Evolutionary conservation across 305 asterid species (phyloP).

Genomic region (Solanum hybrid): DNA sequence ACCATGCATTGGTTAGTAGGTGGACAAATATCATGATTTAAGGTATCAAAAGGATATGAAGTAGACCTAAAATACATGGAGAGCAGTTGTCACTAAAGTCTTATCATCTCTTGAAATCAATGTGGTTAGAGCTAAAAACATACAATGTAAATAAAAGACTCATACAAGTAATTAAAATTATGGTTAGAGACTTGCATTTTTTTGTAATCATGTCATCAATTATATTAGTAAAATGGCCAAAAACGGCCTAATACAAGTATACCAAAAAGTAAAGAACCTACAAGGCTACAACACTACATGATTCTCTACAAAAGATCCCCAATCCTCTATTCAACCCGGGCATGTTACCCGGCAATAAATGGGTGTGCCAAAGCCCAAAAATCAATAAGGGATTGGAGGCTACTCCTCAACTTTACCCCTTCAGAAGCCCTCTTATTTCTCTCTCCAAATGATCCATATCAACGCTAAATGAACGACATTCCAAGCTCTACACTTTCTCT

Average conservation of each 20-base stretch:
- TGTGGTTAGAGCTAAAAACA: background rate
- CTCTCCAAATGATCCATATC: background rate
- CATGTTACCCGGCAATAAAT: background rate
- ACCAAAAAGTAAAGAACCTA: background rate
- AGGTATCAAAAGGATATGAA: background rate
- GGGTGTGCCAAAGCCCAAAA: background rate
- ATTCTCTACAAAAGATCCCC: background rate
- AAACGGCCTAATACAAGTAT: background rate
- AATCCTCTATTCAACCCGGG: background rate
- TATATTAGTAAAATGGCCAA: background rate
- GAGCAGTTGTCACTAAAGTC: background rate
- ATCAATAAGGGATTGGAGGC: background rate
- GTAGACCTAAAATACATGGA: background rate
- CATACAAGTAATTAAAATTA: background rate
- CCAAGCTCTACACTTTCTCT: background rate
- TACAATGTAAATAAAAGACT: background rate
- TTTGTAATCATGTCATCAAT: background rate
- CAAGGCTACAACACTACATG: background rate
- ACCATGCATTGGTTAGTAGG: background rate
- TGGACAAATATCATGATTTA: background rate
- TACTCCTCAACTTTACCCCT: background rate
- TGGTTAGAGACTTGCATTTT: background rate
- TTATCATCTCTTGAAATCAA: background rate
- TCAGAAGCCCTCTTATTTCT: background rate
- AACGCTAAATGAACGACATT: background rate